phyloP scores from a whole-genome alignment of 352 stramenopile genomes.

The Pythium dissimile region DNA sequence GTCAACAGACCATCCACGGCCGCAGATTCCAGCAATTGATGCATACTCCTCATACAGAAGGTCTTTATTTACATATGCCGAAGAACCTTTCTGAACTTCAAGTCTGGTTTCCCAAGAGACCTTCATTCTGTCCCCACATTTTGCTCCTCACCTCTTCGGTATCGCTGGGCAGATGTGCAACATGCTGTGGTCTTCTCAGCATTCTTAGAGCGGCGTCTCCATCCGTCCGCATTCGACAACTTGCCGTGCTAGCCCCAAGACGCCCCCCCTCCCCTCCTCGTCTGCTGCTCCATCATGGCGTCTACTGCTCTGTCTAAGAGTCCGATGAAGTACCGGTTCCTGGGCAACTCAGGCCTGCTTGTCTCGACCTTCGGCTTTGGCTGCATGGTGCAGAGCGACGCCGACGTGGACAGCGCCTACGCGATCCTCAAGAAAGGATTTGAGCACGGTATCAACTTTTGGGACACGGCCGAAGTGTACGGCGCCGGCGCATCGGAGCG shows the following conservation, averaged over 20 bases:
- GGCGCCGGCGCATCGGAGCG: constrained; percentile 26
- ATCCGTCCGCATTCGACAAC: neutral
- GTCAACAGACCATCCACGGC: too few species aligned
- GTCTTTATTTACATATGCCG: too few species aligned
- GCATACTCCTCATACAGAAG: too few species aligned
- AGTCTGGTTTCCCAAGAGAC: too few species aligned
- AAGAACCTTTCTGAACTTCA: too few species aligned
- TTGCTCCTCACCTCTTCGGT: too few species aligned
- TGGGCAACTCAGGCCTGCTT: constrained; percentile 23
- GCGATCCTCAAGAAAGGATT: constrained; percentile 7
- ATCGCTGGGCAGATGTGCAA: too few species aligned
- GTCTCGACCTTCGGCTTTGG: constrained; percentile 20
- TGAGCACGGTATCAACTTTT: constrained; percentile 53
- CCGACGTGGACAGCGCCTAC: constrained; percentile 6
- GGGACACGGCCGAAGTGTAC: constrained; percentile 52
- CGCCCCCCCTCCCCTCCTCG: neutral
- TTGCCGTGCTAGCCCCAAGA: neutral
- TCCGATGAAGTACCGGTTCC: constrained; percentile 26
- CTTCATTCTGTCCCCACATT: too few species aligned
- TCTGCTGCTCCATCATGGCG: too few species aligned
- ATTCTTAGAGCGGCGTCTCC: neutral
- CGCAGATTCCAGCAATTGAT: too few species aligned
- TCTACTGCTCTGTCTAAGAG: too few species aligned
- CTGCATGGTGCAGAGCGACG: constrained; percentile 7
- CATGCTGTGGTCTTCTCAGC: too few species aligned